Base-by-base conservation (phyloP, 1,139 yeast genomes). In the Yamadazyma sp. region DNA sequence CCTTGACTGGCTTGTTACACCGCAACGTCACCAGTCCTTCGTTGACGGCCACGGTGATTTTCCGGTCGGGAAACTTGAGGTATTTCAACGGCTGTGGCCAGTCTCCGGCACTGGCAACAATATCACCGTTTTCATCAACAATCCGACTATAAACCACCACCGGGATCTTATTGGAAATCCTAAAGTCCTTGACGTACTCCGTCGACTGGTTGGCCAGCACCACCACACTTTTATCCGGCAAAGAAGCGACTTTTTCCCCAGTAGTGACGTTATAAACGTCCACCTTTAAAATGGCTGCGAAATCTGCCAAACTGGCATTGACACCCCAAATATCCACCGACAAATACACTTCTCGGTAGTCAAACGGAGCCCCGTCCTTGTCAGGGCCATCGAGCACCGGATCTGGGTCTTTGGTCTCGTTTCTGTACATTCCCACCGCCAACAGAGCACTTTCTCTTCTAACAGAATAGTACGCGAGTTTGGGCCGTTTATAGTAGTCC, bases 11-110 rank as follows among this genome's bases (percentile, higher is more conserved):
- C 34, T 53, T 58, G 39, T 63, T 53, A 2, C 70, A 25, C 14
- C 62, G 51, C 26, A 49, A 36, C 8, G 29, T 43, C 6, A 59
- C 40, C 6, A 38, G 23, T 3, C 53, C 61, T 17, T 52, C 47
- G 22, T 51, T 48, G 13, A 54, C 52, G 6, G 34, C 29, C 29
- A 43, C 18, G 4, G 40, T 31, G 8, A 56, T 46, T 5, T 44
- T 27, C 34, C 55, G 44, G 11, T 48, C 45, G 3, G 59, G 57
- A 47, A 69, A 61, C 28, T 56, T 52, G 26, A 70, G 51, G 44
- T 68, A 62, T 47, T 75, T 75, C 43, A 76, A 55, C 11, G 80
- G 80, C 48, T 76, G 78, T 2, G 80, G 80, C 80, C 80, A 75
- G 45, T 73, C 77, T 10, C 62, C 59, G 7, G 68, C 64, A 37